Base-by-base conservation (phyloP, 208 protist genomes). In the Acanthamoeba royreba region DNA sequence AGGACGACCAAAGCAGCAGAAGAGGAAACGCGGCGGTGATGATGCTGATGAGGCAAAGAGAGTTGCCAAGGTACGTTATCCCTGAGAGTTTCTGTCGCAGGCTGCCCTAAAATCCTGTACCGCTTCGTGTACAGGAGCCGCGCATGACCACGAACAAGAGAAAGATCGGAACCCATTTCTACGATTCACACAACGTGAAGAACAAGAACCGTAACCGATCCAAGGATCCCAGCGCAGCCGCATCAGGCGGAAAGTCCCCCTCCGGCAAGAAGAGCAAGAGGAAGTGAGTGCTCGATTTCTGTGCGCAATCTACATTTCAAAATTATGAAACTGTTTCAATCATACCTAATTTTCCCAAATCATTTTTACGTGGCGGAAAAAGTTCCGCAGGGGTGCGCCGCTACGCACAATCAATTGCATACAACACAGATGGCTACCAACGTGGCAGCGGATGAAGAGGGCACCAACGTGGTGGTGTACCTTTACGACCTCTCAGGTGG, bases 61-160 rank as follows among this genome's bases (percentile, higher is more conserved):
- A 4, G 25, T 28, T 4, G 43, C 38, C 42, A 83, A 81, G 69
- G 69, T 81, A 47, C 9, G 2, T 38, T 28, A 4, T 7, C 69
- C 33, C 69, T 15, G 33, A 33, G 38, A 1, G 40, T 40, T n/a
- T n/a, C 47, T 8, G 1, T 33, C 40, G 22, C 69, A 66, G 55
- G 25, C 25, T 28, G 19, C 9, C 19, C 55, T 66, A 4, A 28
- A 9, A 25, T 19, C 49, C 19, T 55, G 49, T 55, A 25, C 13
- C 19, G 13, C 19, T 55, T 9, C 43, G 22, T 5, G 8, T 52
- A 9, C 95, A 95, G 85, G 87, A 94, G n/a, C 58, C 63, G 28
- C 94, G 96, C 91, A 96, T 93, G 77, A 96, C 92, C 19, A 97
- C 95, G 25, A 96, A 93, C 69, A 96, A 96, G 83, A 72, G 72